Percentiles rank a stretch among this genome's conserved stretches.
Evolutionary conservation across 306 rosid species (phyloP).

Genomic region (Arachis stenosperma): DNA sequence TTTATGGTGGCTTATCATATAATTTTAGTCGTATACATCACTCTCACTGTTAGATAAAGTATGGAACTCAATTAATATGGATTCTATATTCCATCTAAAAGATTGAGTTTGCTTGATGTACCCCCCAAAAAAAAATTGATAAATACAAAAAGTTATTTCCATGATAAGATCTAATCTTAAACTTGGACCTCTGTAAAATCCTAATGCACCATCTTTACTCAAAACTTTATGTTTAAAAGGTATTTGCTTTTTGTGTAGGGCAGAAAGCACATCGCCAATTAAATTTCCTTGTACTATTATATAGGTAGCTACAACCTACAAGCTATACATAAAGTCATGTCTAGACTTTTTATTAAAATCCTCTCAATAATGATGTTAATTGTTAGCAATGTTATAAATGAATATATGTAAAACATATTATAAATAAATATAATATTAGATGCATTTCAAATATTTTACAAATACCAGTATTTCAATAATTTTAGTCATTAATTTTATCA

Average conservation of each 20-base stretch:
- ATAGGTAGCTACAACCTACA: slow-evolving; percentile 21
- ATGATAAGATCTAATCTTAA: background rate
- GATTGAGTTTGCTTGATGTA: no score
- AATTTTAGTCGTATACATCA: no score
- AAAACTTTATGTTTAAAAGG: slow-evolving; percentile 19
- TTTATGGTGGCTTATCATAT: no score
- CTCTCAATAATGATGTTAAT: slow-evolving; percentile 7
- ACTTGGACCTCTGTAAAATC: slow-evolving; percentile 22
- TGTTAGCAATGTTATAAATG: background rate
- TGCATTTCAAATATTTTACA: no score
- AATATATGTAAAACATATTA: background rate
- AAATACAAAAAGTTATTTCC: no score
- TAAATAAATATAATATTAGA: background rate
- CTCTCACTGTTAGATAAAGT: no score
- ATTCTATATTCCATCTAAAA: no score
- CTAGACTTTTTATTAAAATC: background rate
- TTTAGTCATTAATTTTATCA: no score
- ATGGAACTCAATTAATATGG: no score
- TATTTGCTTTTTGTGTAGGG: slow-evolving; percentile 33
- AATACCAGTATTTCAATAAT: no score
- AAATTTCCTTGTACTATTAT: slow-evolving; percentile 15
- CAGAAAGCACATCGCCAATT: slow-evolving; percentile 19
- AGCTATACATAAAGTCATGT: background rate
- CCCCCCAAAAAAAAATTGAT: no score
- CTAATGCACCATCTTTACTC: slow-evolving; percentile 25